These are phyloP conservation scores for Saposhnikovia divaricata DNA, from an alignment of 129 eudicot genomes.

Conservation along the genomic window DNA sequence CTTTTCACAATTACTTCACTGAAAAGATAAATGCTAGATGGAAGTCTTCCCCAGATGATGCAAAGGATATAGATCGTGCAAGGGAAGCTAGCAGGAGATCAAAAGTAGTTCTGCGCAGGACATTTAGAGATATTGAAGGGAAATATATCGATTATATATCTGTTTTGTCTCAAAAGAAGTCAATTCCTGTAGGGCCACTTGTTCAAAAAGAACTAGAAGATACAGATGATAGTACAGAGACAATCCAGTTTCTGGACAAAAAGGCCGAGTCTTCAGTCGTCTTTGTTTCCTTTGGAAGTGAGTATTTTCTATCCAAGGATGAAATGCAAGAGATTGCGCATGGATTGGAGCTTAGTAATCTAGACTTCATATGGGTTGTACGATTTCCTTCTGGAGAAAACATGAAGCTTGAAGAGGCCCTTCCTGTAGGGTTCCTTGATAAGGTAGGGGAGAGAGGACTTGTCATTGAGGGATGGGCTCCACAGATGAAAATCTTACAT, in stretches of 20 bases:
- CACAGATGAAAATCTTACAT: background rate
- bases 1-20: background rate
- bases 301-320: background rate
- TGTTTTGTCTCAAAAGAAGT: background rate
- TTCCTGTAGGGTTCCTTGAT: background rate
- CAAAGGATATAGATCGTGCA: background rate
- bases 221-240: background rate
- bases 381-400: background rate
- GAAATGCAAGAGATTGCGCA: background rate
- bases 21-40: background rate
- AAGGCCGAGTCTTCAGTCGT: background rate
- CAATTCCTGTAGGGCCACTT: background rate
- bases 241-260: background rate
- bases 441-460: background rate
- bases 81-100: no score
- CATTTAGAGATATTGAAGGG: background rate
- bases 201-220: background rate
- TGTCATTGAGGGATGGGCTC: slow-evolving; percentile 3
- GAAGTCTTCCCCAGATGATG: background rate
- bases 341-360: background rate
- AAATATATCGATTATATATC: background rate
- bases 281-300: slow-evolving; percentile 5
- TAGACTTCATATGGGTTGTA: background rate
- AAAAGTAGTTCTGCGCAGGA: background rate
- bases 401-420: background rate